Evolutionary conservation across 2,329 filamentous ascomycete genomes (phyloP), one percentile per base, ranked within the genome.

Genomic region (Cylindrodendrum hubeiense): DNA sequence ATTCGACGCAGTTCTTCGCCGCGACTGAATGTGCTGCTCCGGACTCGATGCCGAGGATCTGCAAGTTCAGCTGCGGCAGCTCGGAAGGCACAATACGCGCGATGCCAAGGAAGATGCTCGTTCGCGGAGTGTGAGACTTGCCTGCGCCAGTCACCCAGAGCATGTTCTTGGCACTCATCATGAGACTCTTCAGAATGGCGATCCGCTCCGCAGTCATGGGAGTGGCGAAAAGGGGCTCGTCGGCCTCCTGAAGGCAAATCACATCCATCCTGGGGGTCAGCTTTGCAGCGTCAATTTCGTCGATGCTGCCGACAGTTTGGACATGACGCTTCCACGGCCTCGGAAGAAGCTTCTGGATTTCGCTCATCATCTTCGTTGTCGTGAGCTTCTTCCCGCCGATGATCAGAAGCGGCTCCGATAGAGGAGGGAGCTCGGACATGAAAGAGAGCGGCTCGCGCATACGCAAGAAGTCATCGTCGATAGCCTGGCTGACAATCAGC

Each of bases 111-210:
- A 66, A 63, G 49, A 66, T 66, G 24, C 39, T 49, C 34, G 60
- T 54, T 34, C 59, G 53, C 7, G 63, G 63, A 6, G 41, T 55
- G 26, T 58, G 43, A 17, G 59, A 56, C 49, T 52, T 55, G 30
- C 58, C 53, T 4, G 58, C 53, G 12, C 58, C 53, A 12, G 60
- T 67, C 12, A 67, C 62, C 65, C 65, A 67, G 2, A 67, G 56
- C 55, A 65, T 26, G 22, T 58, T 67, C 33, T 43, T 53, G 4
- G 65, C 26, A 19, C 37, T 60, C 46, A 57, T 44, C 2, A 67
- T 26, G 13, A 67, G 33, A 10, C 10, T 44, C 61, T 67, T 53
- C 13, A 67, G 51, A 26, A 59, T 37, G 2, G 24, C 30, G 26
- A 67, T 59, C 17, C 53, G 34, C 24, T 65, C 37, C 15, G 46